These are phyloP conservation scores for Gossypium lobatum DNA, from an alignment of 441 rosid genomes.

Conservation along the genomic window DNA sequence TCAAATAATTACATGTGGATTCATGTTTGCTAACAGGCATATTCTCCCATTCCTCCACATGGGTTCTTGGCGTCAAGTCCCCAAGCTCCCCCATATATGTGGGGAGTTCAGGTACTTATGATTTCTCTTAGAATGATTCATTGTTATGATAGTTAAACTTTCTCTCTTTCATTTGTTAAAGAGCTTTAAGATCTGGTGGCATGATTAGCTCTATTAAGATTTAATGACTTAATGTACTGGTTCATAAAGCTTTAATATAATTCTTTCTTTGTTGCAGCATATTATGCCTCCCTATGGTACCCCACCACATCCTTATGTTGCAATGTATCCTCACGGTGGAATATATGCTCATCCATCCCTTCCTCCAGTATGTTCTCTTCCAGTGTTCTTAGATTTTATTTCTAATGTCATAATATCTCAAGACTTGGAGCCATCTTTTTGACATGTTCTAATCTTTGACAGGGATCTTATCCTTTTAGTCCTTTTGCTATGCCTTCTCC, in stretches of 20 bases:
- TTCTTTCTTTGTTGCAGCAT: constrained; percentile 48
- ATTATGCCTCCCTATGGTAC: constrained; percentile 95
- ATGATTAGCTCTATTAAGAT: neutral
- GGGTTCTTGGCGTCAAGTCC: constrained; percentile 91
- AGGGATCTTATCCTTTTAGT: constrained; percentile 97
- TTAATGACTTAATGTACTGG: neutral
- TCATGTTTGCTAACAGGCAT: constrained; percentile 50
- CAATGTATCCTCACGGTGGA: constrained; percentile 96
- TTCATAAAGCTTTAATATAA: neutral
- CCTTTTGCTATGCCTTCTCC: constrained; percentile 90
- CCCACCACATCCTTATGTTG: constrained; percentile 88
- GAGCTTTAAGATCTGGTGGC: neutral
- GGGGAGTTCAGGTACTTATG: constrained; percentile 88
- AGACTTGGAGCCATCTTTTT: constrained; percentile 12
- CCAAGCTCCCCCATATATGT: constrained; percentile 95
- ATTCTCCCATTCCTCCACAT: constrained; percentile 91
- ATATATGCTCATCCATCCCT: constrained; percentile 84
- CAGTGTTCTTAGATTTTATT: constrained; percentile 11
- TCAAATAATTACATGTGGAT: constrained; percentile 15
- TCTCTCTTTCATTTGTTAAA: neutral
- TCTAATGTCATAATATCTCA: constrained; percentile 2
- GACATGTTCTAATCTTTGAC: constrained; percentile 20
- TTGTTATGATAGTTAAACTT: neutral
- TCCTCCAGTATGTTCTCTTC: constrained; percentile 59
- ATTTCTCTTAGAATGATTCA: neutral